Evolutionary conservation across 345 rosid genomes (phyloP), one percentile per base, ranked within the genome.

Genomic region (Camelina hispida): DNA sequence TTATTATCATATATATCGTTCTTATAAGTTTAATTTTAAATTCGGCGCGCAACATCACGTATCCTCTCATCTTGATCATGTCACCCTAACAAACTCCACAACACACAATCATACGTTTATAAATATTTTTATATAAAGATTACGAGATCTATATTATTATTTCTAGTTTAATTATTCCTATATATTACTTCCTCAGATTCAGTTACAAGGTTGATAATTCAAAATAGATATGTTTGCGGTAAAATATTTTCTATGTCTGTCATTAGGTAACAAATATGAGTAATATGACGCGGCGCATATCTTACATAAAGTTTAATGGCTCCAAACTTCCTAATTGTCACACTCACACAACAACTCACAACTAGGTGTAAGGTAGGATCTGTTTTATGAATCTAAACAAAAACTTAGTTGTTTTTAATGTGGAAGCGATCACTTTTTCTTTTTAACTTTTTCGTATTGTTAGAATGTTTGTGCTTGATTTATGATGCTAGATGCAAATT

Each of bases 11-110:
- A 34, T 7, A 34, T 34, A 34, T 60, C 14, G 37, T 3, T 42
- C 16, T 30, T 11, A 2, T 4, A 7, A 17, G 1, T 20, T 0
- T 16, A n/a, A 9, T 47, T 74, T 57, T 57, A 66, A 44, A 47
- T 66, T 60, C 42, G 69, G 74, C 47, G 32, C 46, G 2, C 55
- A 62, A 53, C 56, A 68, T 76, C 63, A 76, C 74, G 56, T 43
- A 76, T 76, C 79, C 69, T 32, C 55, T 76, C 62, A 53, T 22
- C 40, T 42, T 52, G 79, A 76, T 76, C 50, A 69, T 76, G 79
- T 68, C 79, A 53, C 74, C 74, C 47, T 68, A 75, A 75, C 74
- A 15, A 68, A 75, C 73, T 60, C 52, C 62, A 66, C 44, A 34
- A n/a, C 15, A 47, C 53, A 42, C 47, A 60, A 60, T 50, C 46